Evolutionary conservation across 2,329 filamentous ascomycete species (phyloP).

Genomic region (Drechmeria coniospora): DNA sequence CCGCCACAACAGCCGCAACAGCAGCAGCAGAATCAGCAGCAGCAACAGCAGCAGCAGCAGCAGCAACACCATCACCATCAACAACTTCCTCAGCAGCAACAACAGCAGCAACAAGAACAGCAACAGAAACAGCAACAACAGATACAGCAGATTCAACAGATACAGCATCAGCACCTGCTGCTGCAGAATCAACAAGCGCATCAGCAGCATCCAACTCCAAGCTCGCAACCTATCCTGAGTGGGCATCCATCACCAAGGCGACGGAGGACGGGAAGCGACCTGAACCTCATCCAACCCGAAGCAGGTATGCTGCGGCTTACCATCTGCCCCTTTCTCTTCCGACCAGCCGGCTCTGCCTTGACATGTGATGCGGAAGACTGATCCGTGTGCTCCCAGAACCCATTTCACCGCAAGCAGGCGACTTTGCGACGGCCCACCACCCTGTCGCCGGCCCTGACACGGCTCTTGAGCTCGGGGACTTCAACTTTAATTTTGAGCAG

Average conservation of each 20-base stretch:
- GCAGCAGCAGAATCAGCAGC: slow-evolving; percentile 3
- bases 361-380: no score
- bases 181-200: neutral
- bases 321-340: no score
- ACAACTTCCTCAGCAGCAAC: slow-evolving; percentile 3
- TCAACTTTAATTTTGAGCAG: slow-evolving; percentile 20
- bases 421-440: slow-evolving; percentile 11
- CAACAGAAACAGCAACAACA: slow-evolving; percentile 4
- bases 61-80: slow-evolving; percentile 6
- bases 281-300: slow-evolving; percentile 18
- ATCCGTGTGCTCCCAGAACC: no score
- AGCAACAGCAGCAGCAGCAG: slow-evolving; percentile 6
- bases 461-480: slow-evolving; percentile 15
- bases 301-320: slow-evolving; percentile 15
- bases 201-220: slow-evolving; percentile 1
- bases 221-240: slow-evolving; percentile 5
- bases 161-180: slow-evolving; percentile 1
- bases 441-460: slow-evolving; percentile 14
- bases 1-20: slow-evolving; percentile 6
- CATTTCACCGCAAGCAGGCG: slow-evolving; percentile 10
- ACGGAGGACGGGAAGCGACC: slow-evolving; percentile 18
- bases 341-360: no score
- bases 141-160: slow-evolving; percentile 1
- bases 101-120: slow-evolving; percentile 5
- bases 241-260: slow-evolving; percentile 21